These are phyloP conservation scores for Conidiobolus incongruus DNA, from an alignment of 371 early-diverging fungal species.

Conservation along the genomic window DNA sequence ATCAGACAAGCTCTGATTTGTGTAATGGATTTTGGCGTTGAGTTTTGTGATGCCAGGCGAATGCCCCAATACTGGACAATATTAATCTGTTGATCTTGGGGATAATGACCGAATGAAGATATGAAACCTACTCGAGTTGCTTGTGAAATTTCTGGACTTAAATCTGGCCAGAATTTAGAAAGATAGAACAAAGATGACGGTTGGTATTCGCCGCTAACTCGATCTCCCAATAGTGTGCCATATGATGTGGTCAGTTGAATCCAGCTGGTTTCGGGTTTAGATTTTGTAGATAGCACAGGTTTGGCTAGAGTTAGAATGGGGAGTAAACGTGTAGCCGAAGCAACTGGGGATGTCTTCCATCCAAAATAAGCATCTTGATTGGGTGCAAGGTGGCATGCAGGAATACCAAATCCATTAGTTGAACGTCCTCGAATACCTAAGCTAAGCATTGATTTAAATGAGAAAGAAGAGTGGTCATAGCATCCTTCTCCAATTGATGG, in stretches of 20 bases:
- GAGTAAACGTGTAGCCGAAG: constrained; percentile 1
- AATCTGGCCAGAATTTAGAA: constrained; percentile 71
- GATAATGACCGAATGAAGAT: constrained; percentile 1
- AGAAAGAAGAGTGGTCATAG: no score
- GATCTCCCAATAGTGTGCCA: constrained; percentile 15
- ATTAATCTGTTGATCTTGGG: neutral
- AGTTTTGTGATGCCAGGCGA: neutral
- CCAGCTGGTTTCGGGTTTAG: neutral
- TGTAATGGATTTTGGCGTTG: neutral
- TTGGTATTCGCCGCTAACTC: constrained; percentile 22
- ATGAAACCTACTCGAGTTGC: constrained; percentile 12
- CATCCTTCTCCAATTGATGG: no score
- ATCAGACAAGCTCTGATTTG: neutral
- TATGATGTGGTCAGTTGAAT: neutral
- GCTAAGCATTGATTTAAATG: no score
- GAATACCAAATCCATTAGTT: no score
- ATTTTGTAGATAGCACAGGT: neutral
- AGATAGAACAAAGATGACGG: constrained; percentile 47
- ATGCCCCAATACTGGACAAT: neutral
- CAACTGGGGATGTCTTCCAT: neutral
- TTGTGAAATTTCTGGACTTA: constrained; percentile 25
- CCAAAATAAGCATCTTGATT: no score
- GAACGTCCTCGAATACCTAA: no score
- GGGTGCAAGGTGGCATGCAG: no score
- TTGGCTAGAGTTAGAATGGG: neutral